Evolutionary conservation across 768 basidiomycete species (phyloP).

Genomic region (Tremella yokohamensis): DNA sequence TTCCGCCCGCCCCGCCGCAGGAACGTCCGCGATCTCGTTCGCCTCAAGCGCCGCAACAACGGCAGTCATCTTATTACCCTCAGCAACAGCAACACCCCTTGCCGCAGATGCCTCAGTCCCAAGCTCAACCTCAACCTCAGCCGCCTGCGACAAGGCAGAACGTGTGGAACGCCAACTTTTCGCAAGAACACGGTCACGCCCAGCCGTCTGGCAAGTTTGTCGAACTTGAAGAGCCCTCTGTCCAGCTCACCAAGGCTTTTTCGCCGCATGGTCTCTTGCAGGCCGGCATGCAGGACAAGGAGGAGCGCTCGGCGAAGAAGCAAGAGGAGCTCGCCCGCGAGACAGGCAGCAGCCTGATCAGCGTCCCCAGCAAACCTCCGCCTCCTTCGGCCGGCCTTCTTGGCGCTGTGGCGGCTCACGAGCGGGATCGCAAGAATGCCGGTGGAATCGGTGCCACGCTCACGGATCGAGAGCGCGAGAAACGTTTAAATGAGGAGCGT

Average conservation of each 20-base stretch:
- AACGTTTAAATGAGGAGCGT: slow-evolving; percentile 74
- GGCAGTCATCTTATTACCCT: slow-evolving; percentile 50
- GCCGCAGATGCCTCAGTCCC: slow-evolving; percentile 55
- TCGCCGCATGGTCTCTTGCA: slow-evolving; percentile 90
- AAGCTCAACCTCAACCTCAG: slow-evolving; percentile 1
- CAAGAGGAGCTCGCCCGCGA: slow-evolving; percentile 93
- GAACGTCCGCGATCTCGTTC: slow-evolving; percentile 22
- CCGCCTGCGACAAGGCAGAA: slow-evolving; percentile 58
- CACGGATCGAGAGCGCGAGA: slow-evolving; percentile 92
- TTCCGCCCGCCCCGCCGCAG: slow-evolving; percentile 1
- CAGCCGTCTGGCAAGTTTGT: slow-evolving; percentile 60
- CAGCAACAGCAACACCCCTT: slow-evolving; percentile 55
- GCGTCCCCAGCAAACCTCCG: slow-evolving; percentile 91
- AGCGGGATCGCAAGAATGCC: slow-evolving; percentile 87
- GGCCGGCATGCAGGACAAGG: slow-evolving; percentile 90
- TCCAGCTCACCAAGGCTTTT: slow-evolving; percentile 87
- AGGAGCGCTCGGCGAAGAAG: slow-evolving; percentile 89
- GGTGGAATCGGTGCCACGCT: slow-evolving; percentile 91
- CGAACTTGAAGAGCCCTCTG: slow-evolving; percentile 66
- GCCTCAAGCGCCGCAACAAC: slow-evolving; percentile 53
- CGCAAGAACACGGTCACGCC: slow-evolving; percentile 60
- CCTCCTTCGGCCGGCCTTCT: slow-evolving; percentile 92
- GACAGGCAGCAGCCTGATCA: slow-evolving; percentile 83
- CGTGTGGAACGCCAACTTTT: slow-evolving; percentile 86
- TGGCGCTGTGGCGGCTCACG: slow-evolving; percentile 92